These are phyloP conservation scores for Apiotrichum laibachii DNA, from an alignment of 1,284 basidiomycete species.

Conservation along the genomic window DNA sequence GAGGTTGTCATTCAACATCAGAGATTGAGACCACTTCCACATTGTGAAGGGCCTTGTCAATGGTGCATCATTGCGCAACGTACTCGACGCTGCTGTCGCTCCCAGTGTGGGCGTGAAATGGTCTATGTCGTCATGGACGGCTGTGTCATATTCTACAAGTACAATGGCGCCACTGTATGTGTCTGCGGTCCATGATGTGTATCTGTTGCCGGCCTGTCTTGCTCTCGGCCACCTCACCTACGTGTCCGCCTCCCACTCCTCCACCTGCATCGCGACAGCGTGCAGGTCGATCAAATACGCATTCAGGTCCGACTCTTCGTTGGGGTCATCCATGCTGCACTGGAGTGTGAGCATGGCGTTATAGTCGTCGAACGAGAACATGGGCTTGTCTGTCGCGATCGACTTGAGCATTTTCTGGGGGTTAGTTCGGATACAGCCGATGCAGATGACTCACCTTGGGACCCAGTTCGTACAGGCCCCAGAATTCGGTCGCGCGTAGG, in stretches of 20 bases:
- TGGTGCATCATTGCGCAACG: too few species aligned
- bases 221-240: too few species aligned
- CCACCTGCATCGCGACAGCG: constrained; percentile 41
- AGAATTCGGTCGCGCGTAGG: constrained; percentile 73
- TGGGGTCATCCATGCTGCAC: constrained; percentile 66
- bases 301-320: constrained; percentile 44
- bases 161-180: too few species aligned
- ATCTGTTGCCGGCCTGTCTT: too few species aligned
- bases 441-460: constrained; percentile 57
- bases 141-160: too few species aligned
- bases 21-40: too few species aligned
- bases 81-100: too few species aligned
- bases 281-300: constrained; percentile 51
- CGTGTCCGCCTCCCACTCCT: constrained; percentile 12
- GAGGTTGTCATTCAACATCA: too few species aligned
- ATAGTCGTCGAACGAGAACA: constrained; percentile 84
- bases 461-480: constrained; percentile 68
- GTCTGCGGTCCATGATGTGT: too few species aligned
- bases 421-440: neutral
- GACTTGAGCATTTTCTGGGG: constrained; percentile 61
- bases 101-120: too few species aligned
- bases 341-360: constrained; percentile 82
- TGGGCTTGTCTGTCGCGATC: constrained; percentile 59
- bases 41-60: too few species aligned
- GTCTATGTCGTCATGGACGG: too few species aligned